Base-by-base conservation (phyloP, 2,329 filamentous ascomycete species). In the Scytalidium sp. region DNA sequence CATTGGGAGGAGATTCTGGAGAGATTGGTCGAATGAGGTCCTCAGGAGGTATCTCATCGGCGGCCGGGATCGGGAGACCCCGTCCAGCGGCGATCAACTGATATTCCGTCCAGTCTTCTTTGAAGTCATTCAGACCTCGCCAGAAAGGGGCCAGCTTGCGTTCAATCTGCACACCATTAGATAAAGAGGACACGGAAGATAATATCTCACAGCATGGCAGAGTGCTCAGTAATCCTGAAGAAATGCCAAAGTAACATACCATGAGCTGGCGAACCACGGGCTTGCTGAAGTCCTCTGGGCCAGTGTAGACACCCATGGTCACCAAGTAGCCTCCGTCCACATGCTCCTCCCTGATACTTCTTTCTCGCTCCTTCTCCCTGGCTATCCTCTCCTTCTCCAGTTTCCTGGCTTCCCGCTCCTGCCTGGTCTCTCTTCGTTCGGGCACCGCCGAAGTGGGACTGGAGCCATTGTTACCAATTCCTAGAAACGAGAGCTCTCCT, bases 281-380 rank as follows among this genome's bases (percentile, higher is more conserved):
- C 69, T 97, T 97, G 75, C 83, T 96, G 67, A 93, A 99, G 70
- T 99, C 94, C 70, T 99, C 94, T 1, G 84, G 75, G 0, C 93
- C 92, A 19, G 90, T 93, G 65, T 99, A 99, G 45, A 92, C 89
- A 29, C 94, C 94, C 64, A 96, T 82, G 0, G 94, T 99, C 25
- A 99, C 94, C 43, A 99, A 73, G 71, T 86, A 99, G 19, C 94
- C 94, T 19, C 94, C 94, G 68, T 99, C 94, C 3, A 97, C 88
- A 67, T 92, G 84, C 66, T 99, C 94, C 61, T 97, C 92, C 56
- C 78, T 84, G 73, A 97, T 84, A 64, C 94, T 99, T 57, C 88
- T 81, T 68, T 96, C 92, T 43, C 94, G 83, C 67, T 99, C 94
- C 67, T 90, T 90, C 41, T 87, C 71, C 50, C 94, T 79, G 32